Conservation (phyloP, 108 stramenopile species). For the Cyclotella kingstonii region DNA sequence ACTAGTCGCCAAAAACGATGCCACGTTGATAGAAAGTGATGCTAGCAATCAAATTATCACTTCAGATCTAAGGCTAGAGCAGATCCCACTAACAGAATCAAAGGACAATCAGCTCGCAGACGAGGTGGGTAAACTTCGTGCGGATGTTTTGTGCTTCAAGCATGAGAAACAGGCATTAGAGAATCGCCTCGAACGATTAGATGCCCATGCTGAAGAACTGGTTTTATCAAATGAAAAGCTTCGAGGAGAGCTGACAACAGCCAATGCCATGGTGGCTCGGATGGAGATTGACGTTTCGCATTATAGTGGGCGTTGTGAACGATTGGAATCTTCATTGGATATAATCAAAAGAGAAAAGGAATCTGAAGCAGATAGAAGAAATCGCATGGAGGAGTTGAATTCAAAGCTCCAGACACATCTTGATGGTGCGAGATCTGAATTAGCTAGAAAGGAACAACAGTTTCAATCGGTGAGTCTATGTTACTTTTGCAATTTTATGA, state of each 20-base stretch:
- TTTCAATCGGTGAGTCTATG: slow-evolving; percentile 35
- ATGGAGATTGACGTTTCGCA: slow-evolving; percentile 59
- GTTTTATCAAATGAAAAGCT: slow-evolving; percentile 53
- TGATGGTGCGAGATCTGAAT: slow-evolving; percentile 49
- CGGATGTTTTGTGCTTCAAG: slow-evolving; percentile 44
- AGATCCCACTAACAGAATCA: slow-evolving; percentile 52
- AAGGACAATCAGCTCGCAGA: slow-evolving; percentile 48
- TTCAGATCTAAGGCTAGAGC: slow-evolving; percentile 43
- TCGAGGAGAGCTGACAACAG: slow-evolving; percentile 50
- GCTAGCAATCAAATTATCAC: slow-evolving; percentile 38
- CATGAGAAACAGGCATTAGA: slow-evolving; percentile 57
- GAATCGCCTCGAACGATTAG: slow-evolving; percentile 61
- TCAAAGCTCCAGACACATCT: slow-evolving; percentile 53
- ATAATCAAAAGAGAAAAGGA: slow-evolving; percentile 50
- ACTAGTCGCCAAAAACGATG: slow-evolving; percentile 63
- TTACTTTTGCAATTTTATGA: not conserved
- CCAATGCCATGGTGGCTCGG: slow-evolving; percentile 62
- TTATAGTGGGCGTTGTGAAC: slow-evolving; percentile 52
- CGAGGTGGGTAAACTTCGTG: slow-evolving; percentile 50
- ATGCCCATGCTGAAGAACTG: slow-evolving; percentile 58
- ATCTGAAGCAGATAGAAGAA: slow-evolving; percentile 44
- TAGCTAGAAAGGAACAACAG: slow-evolving; percentile 52
- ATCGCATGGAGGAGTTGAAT: slow-evolving; percentile 54
- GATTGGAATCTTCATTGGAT: slow-evolving; percentile 59
- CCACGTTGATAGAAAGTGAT: slow-evolving; percentile 25